Base-by-base conservation (phyloP, 116 monocot genomes). In the Dioscorea cayenensis region DNA sequence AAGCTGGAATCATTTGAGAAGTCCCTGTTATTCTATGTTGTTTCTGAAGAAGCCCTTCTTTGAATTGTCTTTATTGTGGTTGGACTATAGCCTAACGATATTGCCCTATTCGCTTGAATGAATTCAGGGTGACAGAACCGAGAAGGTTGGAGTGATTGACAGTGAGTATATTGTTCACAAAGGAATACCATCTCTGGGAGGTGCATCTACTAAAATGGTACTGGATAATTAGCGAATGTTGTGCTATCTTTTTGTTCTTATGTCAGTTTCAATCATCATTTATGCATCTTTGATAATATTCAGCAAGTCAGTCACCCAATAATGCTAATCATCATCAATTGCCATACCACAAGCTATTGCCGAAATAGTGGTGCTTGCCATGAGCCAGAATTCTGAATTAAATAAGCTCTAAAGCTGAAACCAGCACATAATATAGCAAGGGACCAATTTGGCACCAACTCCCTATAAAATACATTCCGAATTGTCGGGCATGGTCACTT, bases 111-210 rank as follows among this genome's bases (percentile, higher is more conserved):
- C 3, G 55, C 14, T 5, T 55, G 3, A 19, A 18, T 16, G 18
- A 55, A 55, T 94, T 80, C 77, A 95, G 95, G 95, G 95, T 37
- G 95, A 95, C 76, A 80, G 89, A 77, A 89, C 91, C 43, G 87
- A 79, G 70, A 95, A 89, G 73, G 95, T 91, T 37, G 95, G 95
- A 6, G 87, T 95, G 29, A 80, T 95, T 49, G 91, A 95, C 70
- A 77, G 77, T 74, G 91, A 95, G 71, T 91, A 63, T 71, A 80
- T 95, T 75, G 66, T 95, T 68, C 95, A 95, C 79, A 76, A 91
- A 29, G 95, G 91, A 60, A 95, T 95, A 77, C 95, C 91, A 68
- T 86, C 95, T 13, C 80, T 95, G 60, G 95, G 95, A 72, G 85
- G 95, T 27, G 35, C 88, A 71, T 85, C 84, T 72, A 66, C 65